Percentiles rank a stretch among this genome's conserved stretches.
phyloP scores from a whole-genome alignment of 805 yeast species.

The Yarrowia porcina region DNA sequence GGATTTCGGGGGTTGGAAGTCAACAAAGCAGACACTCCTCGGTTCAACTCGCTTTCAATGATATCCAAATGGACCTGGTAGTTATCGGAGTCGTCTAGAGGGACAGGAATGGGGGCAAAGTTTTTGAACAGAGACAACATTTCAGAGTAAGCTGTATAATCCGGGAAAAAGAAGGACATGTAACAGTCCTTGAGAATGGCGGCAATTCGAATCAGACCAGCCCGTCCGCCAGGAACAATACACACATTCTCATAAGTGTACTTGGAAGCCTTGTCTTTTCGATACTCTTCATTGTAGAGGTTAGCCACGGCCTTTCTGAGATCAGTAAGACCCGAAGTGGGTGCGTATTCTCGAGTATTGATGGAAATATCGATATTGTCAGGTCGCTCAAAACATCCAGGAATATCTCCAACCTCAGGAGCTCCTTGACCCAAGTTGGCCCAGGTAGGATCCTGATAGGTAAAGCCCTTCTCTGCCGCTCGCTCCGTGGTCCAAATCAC shows the following conservation, averaged over 20 bases:
- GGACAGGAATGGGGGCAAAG: constrained; percentile 56
- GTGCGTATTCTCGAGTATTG: constrained; percentile 54
- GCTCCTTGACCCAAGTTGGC: constrained; percentile 64
- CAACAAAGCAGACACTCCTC: constrained; percentile 53
- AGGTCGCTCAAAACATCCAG: constrained; percentile 58
- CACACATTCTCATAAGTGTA: constrained; percentile 59
- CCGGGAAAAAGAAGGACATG: constrained; percentile 58
- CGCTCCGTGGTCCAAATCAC: constrained; percentile 64
- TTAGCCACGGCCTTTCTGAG: constrained; percentile 58
- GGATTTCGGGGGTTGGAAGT: constrained; percentile 65
- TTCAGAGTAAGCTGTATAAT: constrained; percentile 63
- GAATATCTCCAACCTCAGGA: constrained; percentile 60
- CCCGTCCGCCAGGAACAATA: constrained; percentile 63
- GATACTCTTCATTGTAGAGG: constrained; percentile 53
- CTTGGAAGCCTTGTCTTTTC: constrained; percentile 48
- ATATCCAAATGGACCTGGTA: constrained; percentile 54
- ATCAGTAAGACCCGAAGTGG: constrained; percentile 55
- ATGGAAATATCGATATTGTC: constrained; percentile 47
- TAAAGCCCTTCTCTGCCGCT: constrained; percentile 55
- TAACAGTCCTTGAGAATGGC: constrained; percentile 58
- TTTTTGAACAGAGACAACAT: constrained; percentile 61
- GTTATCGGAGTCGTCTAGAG: constrained; percentile 54
- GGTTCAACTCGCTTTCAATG: constrained; percentile 49
- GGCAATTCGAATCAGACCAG: constrained; percentile 60
- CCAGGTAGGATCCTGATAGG: constrained; percentile 45